Evolutionary conservation across 2,329 filamentous ascomycete species (phyloP).

Genomic region (Trichoderma sp.): DNA sequence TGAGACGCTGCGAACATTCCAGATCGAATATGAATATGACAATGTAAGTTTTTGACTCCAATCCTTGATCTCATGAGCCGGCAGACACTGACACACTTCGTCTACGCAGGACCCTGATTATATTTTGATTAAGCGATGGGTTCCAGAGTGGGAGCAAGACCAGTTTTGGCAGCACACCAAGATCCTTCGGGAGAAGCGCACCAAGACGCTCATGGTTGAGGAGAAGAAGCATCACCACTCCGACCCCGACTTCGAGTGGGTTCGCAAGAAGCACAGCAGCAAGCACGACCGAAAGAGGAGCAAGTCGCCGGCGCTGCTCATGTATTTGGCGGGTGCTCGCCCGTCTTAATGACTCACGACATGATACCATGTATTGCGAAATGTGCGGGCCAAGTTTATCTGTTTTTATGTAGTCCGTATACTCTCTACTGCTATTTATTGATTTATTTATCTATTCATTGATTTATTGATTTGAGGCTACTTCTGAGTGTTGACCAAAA

Average conservation of each 20-base stretch:
- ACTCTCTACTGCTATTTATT: not conserved
- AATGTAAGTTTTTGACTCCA: slow-evolving; percentile 41
- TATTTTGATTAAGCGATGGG: slow-evolving; percentile 70
- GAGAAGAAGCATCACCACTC: slow-evolving; percentile 43
- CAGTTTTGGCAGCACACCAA: slow-evolving; percentile 70
- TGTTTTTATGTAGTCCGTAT: slow-evolving; percentile 10
- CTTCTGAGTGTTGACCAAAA: too few species aligned
- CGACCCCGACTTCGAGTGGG: slow-evolving; percentile 53
- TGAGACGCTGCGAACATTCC: slow-evolving; percentile 56
- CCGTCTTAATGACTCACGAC: slow-evolving; percentile 35
- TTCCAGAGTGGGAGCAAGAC: slow-evolving; percentile 69
- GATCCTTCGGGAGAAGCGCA: slow-evolving; percentile 57
- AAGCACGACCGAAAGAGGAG: slow-evolving; percentile 48
- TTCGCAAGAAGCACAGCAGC: slow-evolving; percentile 49
- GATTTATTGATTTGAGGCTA: not conserved
- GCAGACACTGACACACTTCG: not conserved
- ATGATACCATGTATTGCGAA: not conserved
- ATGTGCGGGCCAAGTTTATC: not conserved
- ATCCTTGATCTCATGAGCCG: not conserved
- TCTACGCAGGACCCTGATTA: slow-evolving; percentile 61
- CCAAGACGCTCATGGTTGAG: slow-evolving; percentile 48
- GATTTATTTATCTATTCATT: not conserved
- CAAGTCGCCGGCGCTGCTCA: slow-evolving; percentile 55
- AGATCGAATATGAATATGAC: slow-evolving; percentile 59
- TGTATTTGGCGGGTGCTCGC: slow-evolving; percentile 56